phyloP scores from a whole-genome alignment of 257 asterid species.

The Ehretia macrophylla region DNA sequence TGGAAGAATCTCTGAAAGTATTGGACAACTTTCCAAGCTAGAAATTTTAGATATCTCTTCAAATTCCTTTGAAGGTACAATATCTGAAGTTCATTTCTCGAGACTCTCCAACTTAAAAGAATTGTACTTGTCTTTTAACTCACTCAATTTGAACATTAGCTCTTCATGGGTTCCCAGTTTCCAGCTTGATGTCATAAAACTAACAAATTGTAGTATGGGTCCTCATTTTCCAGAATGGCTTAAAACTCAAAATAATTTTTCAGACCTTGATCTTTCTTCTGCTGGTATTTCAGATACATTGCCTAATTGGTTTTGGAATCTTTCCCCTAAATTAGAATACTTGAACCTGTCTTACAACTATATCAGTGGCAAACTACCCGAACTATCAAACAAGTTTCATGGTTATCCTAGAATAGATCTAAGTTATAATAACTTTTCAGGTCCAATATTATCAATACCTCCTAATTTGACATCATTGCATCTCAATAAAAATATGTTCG shows the following conservation, averaged over 20 bases:
- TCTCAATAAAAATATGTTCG: slow-evolving; percentile 26
- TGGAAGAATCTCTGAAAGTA: slow-evolving; percentile 11
- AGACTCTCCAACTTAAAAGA: background rate
- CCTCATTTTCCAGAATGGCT: slow-evolving; percentile 36
- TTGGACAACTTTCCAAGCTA: slow-evolving; percentile 12
- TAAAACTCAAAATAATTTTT: slow-evolving; percentile 6
- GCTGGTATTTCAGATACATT: slow-evolving; percentile 2
- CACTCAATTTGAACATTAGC: background rate
- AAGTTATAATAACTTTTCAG: slow-evolving; percentile 14
- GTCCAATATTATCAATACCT: no score
- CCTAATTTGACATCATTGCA: background rate
- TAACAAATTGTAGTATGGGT: slow-evolving; percentile 28
- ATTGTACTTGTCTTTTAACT: slow-evolving; percentile 12
- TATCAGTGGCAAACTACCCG: no score
- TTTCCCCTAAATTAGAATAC: slow-evolving; percentile 9
- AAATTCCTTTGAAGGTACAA: slow-evolving; percentile 20
- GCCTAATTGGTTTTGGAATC: slow-evolving; percentile 34
- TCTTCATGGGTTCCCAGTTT: slow-evolving; percentile 27
- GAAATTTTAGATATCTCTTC: slow-evolving; percentile 12
- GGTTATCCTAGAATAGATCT: slow-evolving; percentile 7
- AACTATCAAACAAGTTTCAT: no score
- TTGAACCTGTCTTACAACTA: no score
- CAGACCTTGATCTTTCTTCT: no score
- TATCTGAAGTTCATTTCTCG: slow-evolving; percentile 9
- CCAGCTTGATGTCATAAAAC: slow-evolving; percentile 4